These are phyloP conservation scores for Termitomyces bulborhizus DNA, from an alignment of 768 basidiomycete genomes.

Conservation along the genomic window DNA sequence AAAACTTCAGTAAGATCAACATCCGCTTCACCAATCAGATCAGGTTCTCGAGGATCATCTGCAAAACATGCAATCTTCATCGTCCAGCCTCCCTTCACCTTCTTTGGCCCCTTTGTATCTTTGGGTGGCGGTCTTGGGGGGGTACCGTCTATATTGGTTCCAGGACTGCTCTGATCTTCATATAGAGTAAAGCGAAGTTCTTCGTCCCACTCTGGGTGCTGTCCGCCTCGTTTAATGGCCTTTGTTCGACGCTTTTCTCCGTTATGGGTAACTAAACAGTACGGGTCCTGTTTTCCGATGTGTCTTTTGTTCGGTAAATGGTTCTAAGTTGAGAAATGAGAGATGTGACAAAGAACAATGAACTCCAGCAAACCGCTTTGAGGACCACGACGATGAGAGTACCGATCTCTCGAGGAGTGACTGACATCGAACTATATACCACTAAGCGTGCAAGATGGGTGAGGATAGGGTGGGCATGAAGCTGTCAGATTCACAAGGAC, in stretches of 20 bases:
- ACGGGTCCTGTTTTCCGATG: constrained; percentile 97
- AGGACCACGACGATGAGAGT: constrained; percentile 91
- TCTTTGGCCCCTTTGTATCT: constrained; percentile 35
- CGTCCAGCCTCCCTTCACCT: constrained; percentile 63
- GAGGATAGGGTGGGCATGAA: constrained; percentile 10
- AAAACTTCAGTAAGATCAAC: constrained; percentile 88
- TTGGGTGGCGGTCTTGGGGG: constrained; percentile 73
- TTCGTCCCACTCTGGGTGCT: constrained; percentile 99
- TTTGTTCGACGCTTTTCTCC: constrained; percentile 84
- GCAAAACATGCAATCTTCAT: constrained; percentile 89
- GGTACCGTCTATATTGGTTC: constrained; percentile 32
- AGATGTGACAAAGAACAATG: constrained; percentile 7
- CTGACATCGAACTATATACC: constrained; percentile 38
- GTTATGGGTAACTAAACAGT: constrained; percentile 75
- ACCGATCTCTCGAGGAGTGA: constrained; percentile 71
- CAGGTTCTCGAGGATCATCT: constrained; percentile 92
- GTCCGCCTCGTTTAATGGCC: constrained; percentile 94
- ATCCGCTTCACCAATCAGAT: constrained; percentile 86
- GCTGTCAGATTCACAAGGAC: neutral
- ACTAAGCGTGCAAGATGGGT: neutral
- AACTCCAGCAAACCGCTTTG: constrained; percentile 69
- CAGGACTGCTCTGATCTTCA: constrained; percentile 63
- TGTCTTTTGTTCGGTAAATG: constrained; percentile 88
- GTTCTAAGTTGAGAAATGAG: constrained; percentile 41
- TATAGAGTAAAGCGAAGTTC: constrained; percentile 89